Conservation (phyloP, 2,329 filamentous ascomycete genomes). For the Aspergillus persii region DNA sequence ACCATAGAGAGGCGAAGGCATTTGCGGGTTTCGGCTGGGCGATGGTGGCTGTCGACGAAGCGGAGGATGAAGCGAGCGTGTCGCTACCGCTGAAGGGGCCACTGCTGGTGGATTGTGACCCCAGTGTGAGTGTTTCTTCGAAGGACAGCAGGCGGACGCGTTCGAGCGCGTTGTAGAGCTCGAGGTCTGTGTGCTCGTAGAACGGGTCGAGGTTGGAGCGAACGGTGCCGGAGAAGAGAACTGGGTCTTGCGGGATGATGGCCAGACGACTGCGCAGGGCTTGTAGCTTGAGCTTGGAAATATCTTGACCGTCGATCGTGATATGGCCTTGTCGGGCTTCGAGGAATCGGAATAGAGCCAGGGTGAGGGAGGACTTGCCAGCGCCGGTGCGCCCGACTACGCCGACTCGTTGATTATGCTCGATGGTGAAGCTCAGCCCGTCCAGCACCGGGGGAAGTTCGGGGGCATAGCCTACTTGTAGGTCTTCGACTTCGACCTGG, state of each 20-base stretch:
- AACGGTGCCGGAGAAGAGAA: constrained; percentile 76
- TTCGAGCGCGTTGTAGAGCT: constrained; percentile 66
- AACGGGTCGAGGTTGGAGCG: constrained; percentile 76
- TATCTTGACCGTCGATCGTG: constrained; percentile 38
- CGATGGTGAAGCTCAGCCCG: constrained; percentile 20
- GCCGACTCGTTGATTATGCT: constrained; percentile 24
- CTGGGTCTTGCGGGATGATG: constrained; percentile 80
- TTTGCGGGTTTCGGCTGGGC: constrained; percentile 13
- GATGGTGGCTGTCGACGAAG: constrained; percentile 1
- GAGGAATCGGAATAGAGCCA: constrained; percentile 26
- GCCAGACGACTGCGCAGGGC: constrained; percentile 68
- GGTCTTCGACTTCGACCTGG: constrained; percentile 66
- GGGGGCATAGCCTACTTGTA: constrained; percentile 68
- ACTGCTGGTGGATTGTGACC: constrained; percentile 8
- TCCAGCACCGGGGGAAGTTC: constrained; percentile 54
- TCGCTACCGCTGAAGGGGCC: constrained; percentile 11
- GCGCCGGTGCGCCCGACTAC: constrained; percentile 31
- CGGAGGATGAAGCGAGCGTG: constrained; percentile 7
- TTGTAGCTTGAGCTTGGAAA: constrained; percentile 46
- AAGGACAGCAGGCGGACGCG: constrained; percentile 65
- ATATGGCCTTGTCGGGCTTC: constrained; percentile 22
- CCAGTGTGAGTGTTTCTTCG: constrained; percentile 35
- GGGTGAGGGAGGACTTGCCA: constrained; percentile 27
- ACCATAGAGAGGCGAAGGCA: constrained; percentile 61
- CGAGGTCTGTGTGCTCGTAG: constrained; percentile 63